Evolutionary conservation across 768 basidiomycete genomes (phyloP), one percentile per base, ranked within the genome.

Genomic region (Auriscalpium orientale): DNA sequence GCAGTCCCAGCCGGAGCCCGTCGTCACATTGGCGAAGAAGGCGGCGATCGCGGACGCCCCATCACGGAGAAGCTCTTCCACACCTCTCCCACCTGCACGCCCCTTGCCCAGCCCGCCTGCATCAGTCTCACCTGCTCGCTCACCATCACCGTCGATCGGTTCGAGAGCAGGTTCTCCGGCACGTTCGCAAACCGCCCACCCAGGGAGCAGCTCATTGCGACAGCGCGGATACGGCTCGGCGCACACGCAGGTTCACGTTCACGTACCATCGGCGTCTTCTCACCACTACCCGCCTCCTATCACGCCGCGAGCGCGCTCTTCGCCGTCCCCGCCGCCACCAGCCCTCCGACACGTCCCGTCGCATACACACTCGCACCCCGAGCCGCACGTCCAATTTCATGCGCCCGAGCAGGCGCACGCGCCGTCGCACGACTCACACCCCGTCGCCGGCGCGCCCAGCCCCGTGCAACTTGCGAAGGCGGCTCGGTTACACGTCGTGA

Each of bases 401-500:
- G 28, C 28, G 28, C 28, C 28, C 28, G 28, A 28, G 28, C 28
- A 28, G 28, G 28, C 28, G 7, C 7, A 28, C 28, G 28, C 28
- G 28, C 4, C 28, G 28, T 28, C 28, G 28, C 28, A 28, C 28
- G 28, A 28, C 5, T 28, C 28, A 7, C 28, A 28, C 28, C 28
- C 28, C 28, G 28, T 28, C 28, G 28, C 28, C 28, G 28, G 28
- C 28, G 28, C 28, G 28, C 28, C 28, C 28, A 28, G 28, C 28
- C 28, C 28, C 5, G 69, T 74, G 10, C 81, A 88, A 62, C 74
- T 94, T 55, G 70, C 74, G 4, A 76, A 76, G 20, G 92, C 86
- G 3, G 79, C 84, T 1, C 68, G 79, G 15, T 74, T 88, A 34
- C 72, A 78, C 18, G 80, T 95, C 56, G 75, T 87, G 45, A 79